Percentiles rank a stretch among this genome's conserved stretches.
These are phyloP conservation scores for Fusarium concolor DNA, from an alignment of 2,329 filamentous ascomycete species.

Conservation along the genomic window DNA sequence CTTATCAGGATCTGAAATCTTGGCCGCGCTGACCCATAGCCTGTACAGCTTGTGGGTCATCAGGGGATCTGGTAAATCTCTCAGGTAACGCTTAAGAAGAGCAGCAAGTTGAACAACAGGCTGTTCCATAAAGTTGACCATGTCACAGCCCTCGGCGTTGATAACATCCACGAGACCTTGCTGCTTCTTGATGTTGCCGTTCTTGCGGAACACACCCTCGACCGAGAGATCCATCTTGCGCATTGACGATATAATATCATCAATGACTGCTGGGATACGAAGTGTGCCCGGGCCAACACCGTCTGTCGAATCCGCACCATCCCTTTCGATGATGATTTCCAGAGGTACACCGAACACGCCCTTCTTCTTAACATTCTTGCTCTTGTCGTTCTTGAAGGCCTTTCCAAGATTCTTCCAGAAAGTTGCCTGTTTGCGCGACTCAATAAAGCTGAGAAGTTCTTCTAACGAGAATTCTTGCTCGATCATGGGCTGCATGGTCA, in stretches of 20 bases:
- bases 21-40: constrained; percentile 90
- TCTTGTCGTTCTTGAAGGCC: constrained; percentile 89
- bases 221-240: constrained; percentile 99
- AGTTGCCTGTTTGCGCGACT: constrained; percentile 86
- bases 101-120: constrained; percentile 95
- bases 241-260: constrained; percentile 94
- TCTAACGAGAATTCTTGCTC: constrained; percentile 93
- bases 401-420: constrained; percentile 99
- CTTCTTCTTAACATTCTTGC: constrained; percentile 86
- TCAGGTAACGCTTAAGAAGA: constrained; percentile 92
- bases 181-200: constrained; percentile 95
- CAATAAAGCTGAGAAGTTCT: constrained; percentile 90
- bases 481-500: constrained; percentile 93
- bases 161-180: constrained; percentile 88
- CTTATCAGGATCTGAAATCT: constrained; percentile 84
- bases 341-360: constrained; percentile 92
- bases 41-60: constrained; percentile 95
- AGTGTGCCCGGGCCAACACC: constrained; percentile 92
- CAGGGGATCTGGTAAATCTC: constrained; percentile 92
- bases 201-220: constrained; percentile 98
- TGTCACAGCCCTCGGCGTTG: constrained; percentile 85
- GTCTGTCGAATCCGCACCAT: constrained; percentile 97
- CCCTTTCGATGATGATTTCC: constrained; percentile 89
- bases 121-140: constrained; percentile 87
- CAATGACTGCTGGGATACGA: constrained; percentile 92